A percentile compares a stretch with the other conserved stretches of the same genome.
Evolutionary conservation across 345 rosid genomes (phyloP).

Genomic region (Linum tenue): DNA sequence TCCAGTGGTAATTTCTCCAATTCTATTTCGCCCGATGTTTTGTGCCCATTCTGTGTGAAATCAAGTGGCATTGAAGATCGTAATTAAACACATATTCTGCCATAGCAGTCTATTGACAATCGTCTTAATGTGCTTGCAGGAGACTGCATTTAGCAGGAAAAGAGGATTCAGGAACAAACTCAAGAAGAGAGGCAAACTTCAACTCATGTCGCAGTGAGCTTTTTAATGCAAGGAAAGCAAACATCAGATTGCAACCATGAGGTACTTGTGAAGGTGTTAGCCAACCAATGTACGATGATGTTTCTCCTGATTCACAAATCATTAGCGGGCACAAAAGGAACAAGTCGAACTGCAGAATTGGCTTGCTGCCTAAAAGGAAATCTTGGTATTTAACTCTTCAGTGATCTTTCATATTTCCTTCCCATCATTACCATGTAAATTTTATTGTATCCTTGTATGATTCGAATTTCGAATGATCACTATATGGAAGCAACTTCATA

Average conservation of each 20-base stretch:
- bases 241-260: constrained; percentile 10
- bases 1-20: constrained; percentile 56
- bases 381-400: constrained; percentile 10
- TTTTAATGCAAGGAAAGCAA: too few species aligned
- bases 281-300: background rate
- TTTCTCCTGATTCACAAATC: constrained; percentile 15
- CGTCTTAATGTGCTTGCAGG: constrained; percentile 32
- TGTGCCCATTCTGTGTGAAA: too few species aligned
- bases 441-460: background rate
- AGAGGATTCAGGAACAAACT: constrained; percentile 70
- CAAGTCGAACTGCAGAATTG: constrained; percentile 12
- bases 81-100: too few species aligned
- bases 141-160: constrained; percentile 64
- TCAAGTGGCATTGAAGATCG: background rate
- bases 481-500: background rate
- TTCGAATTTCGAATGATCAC: background rate
- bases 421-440: background rate
- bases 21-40: background rate
- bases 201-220: background rate
- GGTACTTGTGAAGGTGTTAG: too few species aligned
- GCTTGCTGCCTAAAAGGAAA: constrained; percentile 9
- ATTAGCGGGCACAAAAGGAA: constrained; percentile 13
- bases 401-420: too few species aligned
- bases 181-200: constrained; percentile 45
- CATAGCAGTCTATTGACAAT: too few species aligned